Evolutionary conservation across 148 eudicot genomes (phyloP), one percentile per base, ranked within the genome.

Genomic region (Rhododendron ovatum): DNA sequence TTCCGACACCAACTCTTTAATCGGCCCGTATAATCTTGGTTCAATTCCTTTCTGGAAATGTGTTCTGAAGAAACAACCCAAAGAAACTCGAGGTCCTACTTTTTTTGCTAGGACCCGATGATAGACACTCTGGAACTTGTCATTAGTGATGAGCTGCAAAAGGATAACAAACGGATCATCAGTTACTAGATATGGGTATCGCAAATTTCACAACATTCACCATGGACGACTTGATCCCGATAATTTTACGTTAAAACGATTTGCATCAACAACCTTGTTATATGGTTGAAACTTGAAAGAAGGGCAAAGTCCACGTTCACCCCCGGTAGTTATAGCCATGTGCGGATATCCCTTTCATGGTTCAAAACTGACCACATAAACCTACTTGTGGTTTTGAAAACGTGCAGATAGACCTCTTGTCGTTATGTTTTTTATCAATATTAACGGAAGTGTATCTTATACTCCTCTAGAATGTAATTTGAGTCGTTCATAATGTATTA

Each of bases 71-170:
- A 93, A 92, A 85, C 89, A 50, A 51, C 93, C 95, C 14, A 92
- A 84, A 8, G 96, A 92, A 15, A 92, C 76, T 85, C 98, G 88
- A 3, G 95, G 93, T 91, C 96, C 91, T 9, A 76, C 88, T 20
- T 43, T 80, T 24, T 88, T 91, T 14, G 93, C 88, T 28, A 88
- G 9, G 26, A 90, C 93, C 83, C 91, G 85, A 76, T 93, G 94
- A 59, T 92, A 84, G 43, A 89, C 84, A n/a, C 95, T 94, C 63
- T 86, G 91, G 86, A 94, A 91, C 83, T 87, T 91, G 84, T 93
- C 95, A 59, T 94, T 92, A 15, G 95, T 82, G 39, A 94, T 84
- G 26, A 94, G 88, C 95, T 92, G 87, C 71, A 33, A 33, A 26
- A 55, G 80, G 13, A 67, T 24, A 20, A 15, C 2, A 47, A 4